Conservation (phyloP, 169 alveolate genomes). For the Cryptosporidium canis region DNA sequence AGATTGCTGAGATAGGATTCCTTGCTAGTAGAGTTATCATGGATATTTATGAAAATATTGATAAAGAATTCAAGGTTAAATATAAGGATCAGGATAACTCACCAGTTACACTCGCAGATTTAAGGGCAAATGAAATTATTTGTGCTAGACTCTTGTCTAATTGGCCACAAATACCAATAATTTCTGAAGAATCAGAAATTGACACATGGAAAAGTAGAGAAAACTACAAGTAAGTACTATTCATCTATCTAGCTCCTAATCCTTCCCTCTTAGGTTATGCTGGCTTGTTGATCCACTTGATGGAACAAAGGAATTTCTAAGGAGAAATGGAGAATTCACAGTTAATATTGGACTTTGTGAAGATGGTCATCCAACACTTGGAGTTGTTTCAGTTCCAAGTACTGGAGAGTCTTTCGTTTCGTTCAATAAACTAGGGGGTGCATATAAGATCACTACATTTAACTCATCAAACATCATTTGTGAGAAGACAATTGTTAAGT, state of each 20-base stretch:
- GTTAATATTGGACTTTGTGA: slow-evolving; percentile 76
- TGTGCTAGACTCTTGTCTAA: slow-evolving; percentile 33
- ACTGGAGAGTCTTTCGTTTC: slow-evolving; percentile 64
- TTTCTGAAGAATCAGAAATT: slow-evolving; percentile 71
- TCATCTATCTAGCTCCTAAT: neutral
- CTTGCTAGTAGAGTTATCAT: slow-evolving; percentile 41
- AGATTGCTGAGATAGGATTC: slow-evolving; percentile 44
- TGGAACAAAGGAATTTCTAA: slow-evolving; percentile 79
- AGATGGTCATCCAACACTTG: slow-evolving; percentile 69
- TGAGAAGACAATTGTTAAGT: neutral
- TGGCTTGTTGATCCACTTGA: slow-evolving; percentile 79
- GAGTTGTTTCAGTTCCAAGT: slow-evolving; percentile 75
- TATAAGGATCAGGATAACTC: slow-evolving; percentile 44
- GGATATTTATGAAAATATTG: slow-evolving; percentile 26
- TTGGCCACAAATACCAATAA: slow-evolving; percentile 73
- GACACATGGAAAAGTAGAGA: slow-evolving; percentile 23
- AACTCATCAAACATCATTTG: slow-evolving; percentile 15
- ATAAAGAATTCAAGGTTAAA: neutral
- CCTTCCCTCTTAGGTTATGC: slow-evolving; percentile 6
- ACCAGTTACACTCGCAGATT: slow-evolving; percentile 70
- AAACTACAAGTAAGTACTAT: slow-evolving; percentile 33
- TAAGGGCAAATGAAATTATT: slow-evolving; percentile 57
- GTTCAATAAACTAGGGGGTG: slow-evolving; percentile 33
- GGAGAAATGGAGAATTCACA: slow-evolving; percentile 76
- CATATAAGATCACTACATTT: slow-evolving; percentile 41